Evolutionary conservation across 176 grass and related monocot genomes (phyloP), one percentile per base, ranked within the genome.

Genomic region (Poa pratensis): DNA sequence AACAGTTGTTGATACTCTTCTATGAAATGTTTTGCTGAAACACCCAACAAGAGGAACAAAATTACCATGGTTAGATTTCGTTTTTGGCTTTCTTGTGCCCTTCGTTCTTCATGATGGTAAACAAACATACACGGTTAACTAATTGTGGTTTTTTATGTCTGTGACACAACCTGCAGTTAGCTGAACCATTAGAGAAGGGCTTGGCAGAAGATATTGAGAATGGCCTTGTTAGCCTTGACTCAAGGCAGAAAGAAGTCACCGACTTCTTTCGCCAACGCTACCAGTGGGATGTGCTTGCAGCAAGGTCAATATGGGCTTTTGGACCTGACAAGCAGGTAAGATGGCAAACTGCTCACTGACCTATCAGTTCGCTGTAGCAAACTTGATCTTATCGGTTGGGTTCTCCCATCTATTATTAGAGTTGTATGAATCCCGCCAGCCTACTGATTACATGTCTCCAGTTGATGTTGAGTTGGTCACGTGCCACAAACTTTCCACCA

Each of bases 21-120:
- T 6, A 99, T 99, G 91, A 95, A 99, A 84, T 99, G 96, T 77
- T 99, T 96, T 92, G 96, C 96, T 65, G 96, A 99, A 91, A 99
- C 96, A 69, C 96, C 96, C 45, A 99, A 99, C 91, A 96, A 99
- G 82, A 96, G 90, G 88, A 99, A 94, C 82, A 99, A 99, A 96
- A 92, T 99, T 86, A 99, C 96, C 6, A 96, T 99, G 96, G 96
- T 98, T 43, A 62, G 83, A 52, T 76, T 71, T 77, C 76, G 12
- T 26, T 84, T 50, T 69, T 69, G 35, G 37, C 15, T 67, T 87
- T 66, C 40, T 23, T 69, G 54, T 86, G 27, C 24, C 23, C 40
- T 37, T 54, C 50, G 45, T 78, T 74, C 51, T 67, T 86, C 35
- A 30, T 23, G 9, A 92, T 43, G 62, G 27, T 59, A 83, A 59